Evolutionary conservation across 202 grass and related monocot species (phyloP).

Genomic region (Alloteropsis angusta): DNA sequence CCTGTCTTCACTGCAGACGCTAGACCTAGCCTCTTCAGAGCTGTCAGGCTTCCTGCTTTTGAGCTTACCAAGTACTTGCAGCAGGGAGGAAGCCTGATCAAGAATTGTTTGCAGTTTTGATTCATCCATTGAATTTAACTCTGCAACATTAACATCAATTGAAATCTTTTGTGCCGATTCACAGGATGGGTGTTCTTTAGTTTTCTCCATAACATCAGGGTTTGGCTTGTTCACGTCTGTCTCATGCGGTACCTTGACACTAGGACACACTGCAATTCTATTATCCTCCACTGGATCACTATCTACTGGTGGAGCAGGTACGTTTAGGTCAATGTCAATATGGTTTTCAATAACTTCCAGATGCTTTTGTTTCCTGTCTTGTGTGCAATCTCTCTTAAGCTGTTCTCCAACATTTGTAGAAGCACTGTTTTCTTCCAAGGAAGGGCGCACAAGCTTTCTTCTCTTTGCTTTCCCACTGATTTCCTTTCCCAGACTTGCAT

Average conservation of each 20-base stretch:
- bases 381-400: neutral
- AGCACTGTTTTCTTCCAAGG: slow-evolving; percentile 25
- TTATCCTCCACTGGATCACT: neutral
- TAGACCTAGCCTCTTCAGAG: slow-evolving; percentile 13
- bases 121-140: slow-evolving; percentile 23
- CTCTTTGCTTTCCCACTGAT: slow-evolving; percentile 31
- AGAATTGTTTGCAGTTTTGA: slow-evolving; percentile 10
- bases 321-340: slow-evolving; percentile 35
- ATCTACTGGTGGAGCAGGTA: slow-evolving; percentile 2
- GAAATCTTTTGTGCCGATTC: slow-evolving; percentile 10
- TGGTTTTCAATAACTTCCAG: slow-evolving; percentile 6
- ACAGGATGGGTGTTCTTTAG: neutral
- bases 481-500: slow-evolving; percentile 14
- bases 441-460: slow-evolving; percentile 64
- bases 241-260: neutral
- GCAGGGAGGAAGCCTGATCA: slow-evolving; percentile 1
- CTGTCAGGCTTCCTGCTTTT: neutral
- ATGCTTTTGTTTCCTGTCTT: slow-evolving; percentile 5
- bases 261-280: neutral
- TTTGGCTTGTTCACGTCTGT: neutral
- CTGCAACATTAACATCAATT: slow-evolving; percentile 13
- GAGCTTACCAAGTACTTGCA: slow-evolving; percentile 16
- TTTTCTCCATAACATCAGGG: neutral
- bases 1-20: neutral
- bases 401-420: slow-evolving; percentile 16